Base-by-base conservation (phyloP, 768 basidiomycete genomes). In the Rubroboletus satanas region DNA sequence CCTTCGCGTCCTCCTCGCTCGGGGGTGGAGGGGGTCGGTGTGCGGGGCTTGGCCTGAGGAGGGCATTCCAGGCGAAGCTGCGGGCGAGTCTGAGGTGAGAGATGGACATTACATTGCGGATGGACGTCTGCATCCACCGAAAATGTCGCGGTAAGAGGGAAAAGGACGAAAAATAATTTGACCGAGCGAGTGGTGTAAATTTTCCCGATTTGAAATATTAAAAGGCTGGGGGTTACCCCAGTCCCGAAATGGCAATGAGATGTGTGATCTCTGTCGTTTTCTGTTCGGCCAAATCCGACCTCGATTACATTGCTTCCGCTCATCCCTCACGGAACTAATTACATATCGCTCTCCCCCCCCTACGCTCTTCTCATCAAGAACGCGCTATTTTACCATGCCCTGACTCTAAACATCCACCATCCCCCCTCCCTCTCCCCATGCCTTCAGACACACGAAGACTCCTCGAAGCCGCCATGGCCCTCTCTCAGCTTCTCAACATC, bases 391-490 rank as follows among this genome's bases (percentile, higher is more conserved):
- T 81, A 81, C 74, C 78, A 85, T 87, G 81, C 70, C 74, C 72
- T 75, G 64, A 67, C 60, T 70, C 69, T 75, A 23, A 23, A 2
- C 67, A 53, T 51, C 62, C 64, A 61, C 64, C 61, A 26, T 29
- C 63, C 63, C 5, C 39, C 33, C n/a, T 18, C 44, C 45, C 49
- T 50, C 50, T 70, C 62, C 59, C 36, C 14, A 88, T 88, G 85
- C 56, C 71, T 4, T 79, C 83, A 65, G 86, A 90, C 63, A 87
- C 85, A 50, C 75, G 77, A 64, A 79, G 90, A 70, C 82, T 92
- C 61, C 71, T 92, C 66, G 84, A 90, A 69, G 90, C 90, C 35
- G 90, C 91, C 37, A 72, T 75, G 45, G 83, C 86, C 55, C 86
- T 93, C 70, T 91, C 90, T 31, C 73, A 74, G 53, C 72, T 85